Percentiles rank a stretch among this genome's conserved stretches.
Evolutionary conservation across 2,329 filamentous ascomycete species (phyloP).

Genomic region (Ceratocystis destructans): DNA sequence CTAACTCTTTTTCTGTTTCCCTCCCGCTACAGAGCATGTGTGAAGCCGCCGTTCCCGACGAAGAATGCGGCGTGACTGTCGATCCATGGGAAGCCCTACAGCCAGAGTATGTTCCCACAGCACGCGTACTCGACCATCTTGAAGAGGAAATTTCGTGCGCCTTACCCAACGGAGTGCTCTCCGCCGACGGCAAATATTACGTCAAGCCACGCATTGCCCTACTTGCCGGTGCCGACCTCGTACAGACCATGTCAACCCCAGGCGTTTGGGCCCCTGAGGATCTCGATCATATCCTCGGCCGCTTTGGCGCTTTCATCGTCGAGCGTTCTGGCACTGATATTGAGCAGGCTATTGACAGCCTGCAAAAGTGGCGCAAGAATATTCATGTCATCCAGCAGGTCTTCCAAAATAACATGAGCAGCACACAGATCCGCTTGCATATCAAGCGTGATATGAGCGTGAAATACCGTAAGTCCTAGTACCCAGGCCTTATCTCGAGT

Average conservation of each 20-base stretch:
- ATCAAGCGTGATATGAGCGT: constrained; percentile 69
- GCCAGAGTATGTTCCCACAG: constrained; percentile 74
- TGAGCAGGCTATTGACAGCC: constrained; percentile 68
- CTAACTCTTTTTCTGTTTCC: not conserved
- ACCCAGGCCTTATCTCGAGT: not conserved
- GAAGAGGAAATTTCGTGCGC: constrained; percentile 71
- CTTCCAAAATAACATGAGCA: constrained; percentile 76
- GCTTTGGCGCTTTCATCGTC: constrained; percentile 74
- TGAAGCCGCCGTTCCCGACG: constrained; percentile 60
- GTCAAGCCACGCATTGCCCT: constrained; percentile 56
- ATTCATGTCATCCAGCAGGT: constrained; percentile 72
- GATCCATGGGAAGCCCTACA: constrained; percentile 78
- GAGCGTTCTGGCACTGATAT: constrained; percentile 81
- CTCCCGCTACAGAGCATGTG: constrained; percentile 50
- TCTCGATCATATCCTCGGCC: constrained; percentile 73
- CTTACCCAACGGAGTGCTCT: constrained; percentile 61
- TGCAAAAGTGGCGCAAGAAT: constrained; percentile 73
- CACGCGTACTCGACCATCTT: constrained; percentile 80
- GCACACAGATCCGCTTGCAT: constrained; percentile 69
- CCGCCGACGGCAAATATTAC: constrained; percentile 50
- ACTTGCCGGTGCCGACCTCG: constrained; percentile 64
- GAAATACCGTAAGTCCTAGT: constrained; percentile 39
- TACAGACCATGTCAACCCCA: constrained; percentile 58
- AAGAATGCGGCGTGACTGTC: constrained; percentile 65
- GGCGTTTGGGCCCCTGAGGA: constrained; percentile 75